A percentile compares a stretch with the other conserved stretches of the same genome.
These are phyloP conservation scores for Flaveria ramosissima DNA, from an alignment of 129 eudicot genomes.

Conservation along the genomic window DNA sequence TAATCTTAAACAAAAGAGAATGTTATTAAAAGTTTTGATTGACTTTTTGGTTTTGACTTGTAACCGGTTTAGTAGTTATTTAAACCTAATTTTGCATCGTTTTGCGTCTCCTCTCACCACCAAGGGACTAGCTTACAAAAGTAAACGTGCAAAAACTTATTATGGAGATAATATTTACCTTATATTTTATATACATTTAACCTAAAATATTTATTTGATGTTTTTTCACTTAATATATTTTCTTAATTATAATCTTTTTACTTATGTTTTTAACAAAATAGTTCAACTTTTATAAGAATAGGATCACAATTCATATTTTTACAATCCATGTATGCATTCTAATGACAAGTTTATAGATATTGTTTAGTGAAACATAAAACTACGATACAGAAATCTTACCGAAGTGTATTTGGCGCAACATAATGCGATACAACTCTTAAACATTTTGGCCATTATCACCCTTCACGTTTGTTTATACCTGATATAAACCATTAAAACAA, in stretches of 20 bases:
- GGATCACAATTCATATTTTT: not conserved
- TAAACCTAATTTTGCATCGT: not conserved
- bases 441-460: slow-evolving; percentile 37
- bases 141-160: not conserved
- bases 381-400: slow-evolving; percentile 32
- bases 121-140: slow-evolving; percentile 6
- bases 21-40: not conserved
- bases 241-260: not conserved
- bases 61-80: not conserved
- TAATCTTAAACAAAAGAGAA: not conserved
- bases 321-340: not conserved
- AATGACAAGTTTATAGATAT: not conserved
- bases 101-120: not conserved
- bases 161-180: not conserved
- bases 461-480: slow-evolving; percentile 20
- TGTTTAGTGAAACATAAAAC: not conserved
- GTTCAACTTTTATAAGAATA: too few relatives aligned
- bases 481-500: not conserved
- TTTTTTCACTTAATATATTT: not conserved
- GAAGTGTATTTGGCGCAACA: slow-evolving; percentile 48
- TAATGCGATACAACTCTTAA: slow-evolving; percentile 51
- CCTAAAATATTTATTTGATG: not conserved
- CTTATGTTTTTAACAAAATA: not conserved
- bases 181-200: not conserved
- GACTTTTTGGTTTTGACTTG: not conserved